These are phyloP conservation scores for Podospora pseudopauciseta DNA, from an alignment of 495 filamentous ascomycete species.

Conservation along the genomic window DNA sequence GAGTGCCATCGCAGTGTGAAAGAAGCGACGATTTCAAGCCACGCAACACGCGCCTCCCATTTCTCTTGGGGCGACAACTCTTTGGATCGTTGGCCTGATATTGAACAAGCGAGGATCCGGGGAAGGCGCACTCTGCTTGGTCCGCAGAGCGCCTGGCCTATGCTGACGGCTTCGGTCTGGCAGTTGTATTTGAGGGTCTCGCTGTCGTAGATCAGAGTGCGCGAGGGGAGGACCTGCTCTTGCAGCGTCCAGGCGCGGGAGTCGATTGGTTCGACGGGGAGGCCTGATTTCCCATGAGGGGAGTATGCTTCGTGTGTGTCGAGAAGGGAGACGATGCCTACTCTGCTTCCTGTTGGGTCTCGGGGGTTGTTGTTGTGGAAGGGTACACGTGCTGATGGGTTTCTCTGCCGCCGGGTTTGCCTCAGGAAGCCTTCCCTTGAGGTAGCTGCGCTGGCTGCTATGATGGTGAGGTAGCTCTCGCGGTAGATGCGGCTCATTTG, in stretches of 20 bases:
- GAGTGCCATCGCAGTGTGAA: not conserved
- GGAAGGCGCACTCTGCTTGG: not conserved
- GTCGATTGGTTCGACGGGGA: not conserved
- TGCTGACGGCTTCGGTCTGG: not conserved
- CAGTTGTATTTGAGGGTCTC: not conserved
- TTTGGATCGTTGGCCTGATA: not conserved
- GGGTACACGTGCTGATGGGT: not conserved
- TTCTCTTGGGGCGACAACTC: not conserved
- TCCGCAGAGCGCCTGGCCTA: not conserved
- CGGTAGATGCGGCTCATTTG: not conserved
- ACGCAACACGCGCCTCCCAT: not conserved
- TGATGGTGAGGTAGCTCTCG: slow-evolving; percentile 1
- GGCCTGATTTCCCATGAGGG: not conserved
- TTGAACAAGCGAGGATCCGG: not conserved
- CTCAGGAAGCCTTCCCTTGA: not conserved
- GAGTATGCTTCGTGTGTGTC: not conserved
- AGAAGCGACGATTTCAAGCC: not conserved
- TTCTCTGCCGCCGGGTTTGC: not conserved
- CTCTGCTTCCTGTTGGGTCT: not conserved
- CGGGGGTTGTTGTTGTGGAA: not conserved
- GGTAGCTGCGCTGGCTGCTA: not conserved
- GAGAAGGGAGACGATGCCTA: not conserved
- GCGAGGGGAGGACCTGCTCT: not conserved
- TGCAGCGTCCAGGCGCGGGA: not conserved
- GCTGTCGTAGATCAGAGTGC: not conserved